Base-by-base conservation (phyloP, 345 rosid species). In the Cochlearia excelsa region DNA sequence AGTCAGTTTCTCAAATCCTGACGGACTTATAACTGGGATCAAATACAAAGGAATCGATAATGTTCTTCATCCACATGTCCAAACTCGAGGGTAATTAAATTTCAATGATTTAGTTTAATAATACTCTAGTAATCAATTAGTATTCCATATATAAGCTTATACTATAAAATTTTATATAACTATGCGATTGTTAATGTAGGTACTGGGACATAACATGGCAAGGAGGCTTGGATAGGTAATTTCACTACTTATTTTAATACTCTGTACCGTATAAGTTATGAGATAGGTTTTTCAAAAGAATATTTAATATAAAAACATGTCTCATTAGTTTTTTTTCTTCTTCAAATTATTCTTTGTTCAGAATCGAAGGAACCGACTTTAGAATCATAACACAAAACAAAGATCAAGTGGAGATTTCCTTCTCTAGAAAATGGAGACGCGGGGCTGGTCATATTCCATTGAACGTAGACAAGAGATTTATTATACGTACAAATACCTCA, bases 321-420 rank as follows among this genome's bases (percentile, higher is more conserved):
- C 35, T 33, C 3, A 33, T 33, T 33, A 33, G 5, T 5, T 2
- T 33, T 2, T 31, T 3, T 33, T 33, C 35, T 2, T 5, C 3
- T 33, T 3, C 35, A 16, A 16, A 16, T 33, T 33, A 2, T 3
- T 33, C 3, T 2, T 33, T 3, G 35, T 33, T 60, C 74, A 84
- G 89, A 61, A 59, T 81, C 35, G 59, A 71, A 39, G 89, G 84
- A 53, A 64, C 78, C 4, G 59, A 54, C 45, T 81, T 81, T 46
- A 72, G 41, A 28, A 76, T 84, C 40, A 63, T 81, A 30, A 70
- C 61, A 31, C 75, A 82, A 59, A 81, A 57, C 53, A 75, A 73
- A 41, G 87, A 82, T 16, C 90, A 80, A 49, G 85, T 75, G 34
- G 87, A 84, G 81, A 47, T 84, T 9, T 84, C 90, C 4, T 84